These are phyloP conservation scores for Pezicula radicicola DNA, from an alignment of 2,329 filamentous ascomycete species.

Conservation along the genomic window DNA sequence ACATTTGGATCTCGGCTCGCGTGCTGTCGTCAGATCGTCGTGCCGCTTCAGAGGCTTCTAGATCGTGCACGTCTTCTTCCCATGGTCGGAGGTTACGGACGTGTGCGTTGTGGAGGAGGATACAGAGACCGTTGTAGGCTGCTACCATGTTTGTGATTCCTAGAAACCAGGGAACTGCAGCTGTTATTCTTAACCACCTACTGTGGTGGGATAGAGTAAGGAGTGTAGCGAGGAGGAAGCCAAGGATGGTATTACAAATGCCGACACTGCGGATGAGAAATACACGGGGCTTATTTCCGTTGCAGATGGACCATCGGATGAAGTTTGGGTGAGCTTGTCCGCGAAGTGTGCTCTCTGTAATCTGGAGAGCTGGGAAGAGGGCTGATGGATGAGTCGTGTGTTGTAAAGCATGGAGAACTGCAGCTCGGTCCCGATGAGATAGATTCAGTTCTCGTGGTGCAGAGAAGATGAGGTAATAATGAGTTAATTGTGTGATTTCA, in stretches of 20 bases:
- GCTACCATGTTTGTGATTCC: constrained; percentile 72
- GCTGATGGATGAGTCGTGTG: constrained; percentile 78
- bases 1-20: constrained; percentile 6
- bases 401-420: constrained; percentile 65
- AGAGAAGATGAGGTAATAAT: constrained; percentile 71
- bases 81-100: constrained; percentile 74
- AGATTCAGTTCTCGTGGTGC: constrained; percentile 73
- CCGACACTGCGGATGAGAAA: constrained; percentile 69
- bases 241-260: constrained; percentile 51
- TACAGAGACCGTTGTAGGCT: constrained; percentile 77
- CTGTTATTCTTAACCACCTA: constrained; percentile 66
- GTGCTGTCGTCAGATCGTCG: constrained; percentile 6
- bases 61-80: constrained; percentile 42
- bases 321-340: constrained; percentile 82
- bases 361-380: constrained; percentile 56
- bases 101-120: constrained; percentile 71
- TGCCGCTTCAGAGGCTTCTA: constrained; percentile 10
- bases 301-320: constrained; percentile 81
- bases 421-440: constrained; percentile 61
- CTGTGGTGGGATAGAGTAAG: constrained; percentile 61
- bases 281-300: constrained; percentile 73
- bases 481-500: constrained; percentile 71
- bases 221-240: constrained; percentile 60
- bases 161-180: constrained; percentile 64
- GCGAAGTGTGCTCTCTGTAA: constrained; percentile 67